These are phyloP conservation scores for Nicotiana tabacum DNA, from an alignment of 257 asterid genomes.

Conservation along the genomic window DNA sequence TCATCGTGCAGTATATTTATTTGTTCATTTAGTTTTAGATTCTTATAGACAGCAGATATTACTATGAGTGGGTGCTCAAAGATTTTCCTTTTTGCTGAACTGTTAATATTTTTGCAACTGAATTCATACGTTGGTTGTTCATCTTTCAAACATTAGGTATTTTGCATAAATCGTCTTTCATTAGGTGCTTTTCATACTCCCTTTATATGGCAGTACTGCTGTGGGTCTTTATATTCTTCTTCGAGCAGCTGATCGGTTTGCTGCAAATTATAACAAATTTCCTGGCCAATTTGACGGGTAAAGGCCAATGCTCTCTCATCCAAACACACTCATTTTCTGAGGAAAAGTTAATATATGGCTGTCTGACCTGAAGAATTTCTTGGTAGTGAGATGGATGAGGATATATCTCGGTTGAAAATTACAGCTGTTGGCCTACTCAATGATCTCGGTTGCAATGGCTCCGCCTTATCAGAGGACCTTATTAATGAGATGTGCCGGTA, in stretches of 20 bases:
- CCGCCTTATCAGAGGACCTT: constrained; percentile 79
- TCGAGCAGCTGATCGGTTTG: constrained; percentile 89
- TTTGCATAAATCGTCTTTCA: constrained; percentile 10
- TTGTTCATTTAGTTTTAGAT: not conserved
- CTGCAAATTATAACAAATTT: constrained; percentile 73
- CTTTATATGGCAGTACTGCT: constrained; percentile 53
- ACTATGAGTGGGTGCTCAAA: not conserved
- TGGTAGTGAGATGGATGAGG: constrained; percentile 89
- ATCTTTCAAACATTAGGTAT: constrained; percentile 11
- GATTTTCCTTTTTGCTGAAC: not conserved
- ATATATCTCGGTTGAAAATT: constrained; percentile 85
- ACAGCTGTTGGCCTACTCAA: constrained; percentile 62
- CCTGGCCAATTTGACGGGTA: constrained; percentile 98
- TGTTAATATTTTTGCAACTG: not conserved
- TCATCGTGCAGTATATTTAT: not conserved
- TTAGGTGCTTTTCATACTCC: constrained; percentile 9
- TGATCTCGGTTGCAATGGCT: constrained; percentile 82
- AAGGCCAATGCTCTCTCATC: constrained; percentile 2
- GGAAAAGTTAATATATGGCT: not conserved
- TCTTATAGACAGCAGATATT: not conserved
- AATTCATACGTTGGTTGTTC: not conserved
- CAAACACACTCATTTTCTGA: not conserved
- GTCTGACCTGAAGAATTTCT: constrained; percentile 16
- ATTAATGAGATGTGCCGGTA: constrained; percentile 90
- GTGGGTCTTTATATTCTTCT: constrained; percentile 84